A percentile compares a stretch with the other conserved stretches of the same genome.
These are phyloP conservation scores for Camellia lanceoleosa DNA, from an alignment of 148 eudicot species.

Conservation along the genomic window DNA sequence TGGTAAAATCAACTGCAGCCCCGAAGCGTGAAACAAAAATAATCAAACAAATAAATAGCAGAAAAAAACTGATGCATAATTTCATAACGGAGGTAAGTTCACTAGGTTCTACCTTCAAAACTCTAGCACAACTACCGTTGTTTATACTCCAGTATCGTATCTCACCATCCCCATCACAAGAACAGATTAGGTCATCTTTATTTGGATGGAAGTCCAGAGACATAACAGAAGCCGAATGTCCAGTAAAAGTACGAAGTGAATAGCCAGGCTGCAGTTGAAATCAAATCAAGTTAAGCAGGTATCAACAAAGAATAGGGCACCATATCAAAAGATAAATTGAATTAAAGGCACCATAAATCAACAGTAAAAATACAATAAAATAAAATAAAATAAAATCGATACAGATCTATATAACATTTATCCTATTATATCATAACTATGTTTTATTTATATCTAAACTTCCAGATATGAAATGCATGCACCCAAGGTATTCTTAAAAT, in stretches of 20 bases:
- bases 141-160: constrained; percentile 78
- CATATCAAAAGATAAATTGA: too few species aligned
- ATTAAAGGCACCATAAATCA: not conserved
- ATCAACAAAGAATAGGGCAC: not conserved
- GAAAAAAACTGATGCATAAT: too few species aligned
- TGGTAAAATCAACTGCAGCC: not conserved
- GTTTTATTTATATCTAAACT: too few species aligned
- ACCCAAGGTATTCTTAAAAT: too few species aligned
- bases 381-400: not conserved
- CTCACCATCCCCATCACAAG: constrained; percentile 85
- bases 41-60: not conserved
- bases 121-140: constrained; percentile 60
- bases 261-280: constrained; percentile 58
- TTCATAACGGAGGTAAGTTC: not conserved
- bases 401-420: not conserved
- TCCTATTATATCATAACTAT: not conserved
- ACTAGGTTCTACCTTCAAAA: constrained; percentile 51
- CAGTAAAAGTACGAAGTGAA: constrained; percentile 72
- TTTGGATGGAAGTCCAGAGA: constrained; percentile 82
- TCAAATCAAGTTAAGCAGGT: constrained; percentile 10
- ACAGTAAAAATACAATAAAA: not conserved
- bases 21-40: not conserved
- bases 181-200: constrained; percentile 74
- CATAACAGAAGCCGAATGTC: constrained; percentile 71
- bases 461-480: too few species aligned